Conservation (phyloP, 176 grass and related monocot genomes). For the Hordeum vulgare region MorexV3_pseudomolecules_assembly NC_058519.1:589314813-589315312, state of each 20-base stretch:
- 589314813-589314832: constrained; percentile 71
- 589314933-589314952: constrained; percentile 83
- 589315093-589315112: background rate
- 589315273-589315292: background rate
- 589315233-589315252: background rate
- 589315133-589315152: background rate
- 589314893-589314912: constrained; percentile 75
- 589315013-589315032: background rate
- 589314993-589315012: constrained; percentile 36
- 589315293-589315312: background rate
- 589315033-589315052: background rate
- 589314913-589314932: constrained; percentile 64
- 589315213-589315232: background rate
- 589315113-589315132: background rate
- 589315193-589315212: background rate
- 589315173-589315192: background rate
- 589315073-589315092: background rate
- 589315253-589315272: background rate
- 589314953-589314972: constrained; percentile 83
- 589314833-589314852: constrained; percentile 78
- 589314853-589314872: constrained; percentile 56
- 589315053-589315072: background rate
- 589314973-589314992: constrained; percentile 54
- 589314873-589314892: constrained; percentile 58
- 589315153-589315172: background rate